Conservation (phyloP, 805 yeast species). For the Ogataea saltuana region DNA sequence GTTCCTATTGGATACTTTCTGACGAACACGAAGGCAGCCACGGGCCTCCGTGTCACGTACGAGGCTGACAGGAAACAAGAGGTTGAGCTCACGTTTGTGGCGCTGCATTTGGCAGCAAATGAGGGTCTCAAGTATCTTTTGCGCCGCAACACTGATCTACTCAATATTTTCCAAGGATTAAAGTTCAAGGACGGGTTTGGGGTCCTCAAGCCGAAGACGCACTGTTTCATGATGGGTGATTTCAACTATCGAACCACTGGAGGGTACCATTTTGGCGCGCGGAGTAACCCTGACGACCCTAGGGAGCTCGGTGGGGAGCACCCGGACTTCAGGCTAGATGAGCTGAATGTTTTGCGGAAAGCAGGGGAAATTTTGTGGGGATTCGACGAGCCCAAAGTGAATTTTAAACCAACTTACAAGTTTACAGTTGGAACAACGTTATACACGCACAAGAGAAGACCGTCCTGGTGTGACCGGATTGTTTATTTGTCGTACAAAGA, state of each 20-base stretch:
- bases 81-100: slow-evolving; percentile 57
- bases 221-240: slow-evolving; percentile 80
- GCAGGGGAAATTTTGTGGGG: slow-evolving; percentile 55
- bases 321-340: slow-evolving; percentile 46
- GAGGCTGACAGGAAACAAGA: slow-evolving; percentile 21
- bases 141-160: slow-evolving; percentile 55
- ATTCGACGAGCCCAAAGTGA: slow-evolving; percentile 63
- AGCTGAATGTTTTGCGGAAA: slow-evolving; percentile 44
- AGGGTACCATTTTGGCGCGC: slow-evolving; percentile 16
- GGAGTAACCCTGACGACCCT: too few relatives aligned
- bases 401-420: slow-evolving; percentile 82
- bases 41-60: slow-evolving; percentile 54
- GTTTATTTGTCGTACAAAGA: slow-evolving; percentile 50
- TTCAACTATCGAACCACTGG: slow-evolving; percentile 68
- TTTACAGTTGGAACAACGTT: slow-evolving; percentile 45
- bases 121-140: slow-evolving; percentile 57
- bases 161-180: slow-evolving; percentile 50
- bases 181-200: slow-evolving; percentile 60
- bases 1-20: slow-evolving; percentile 57
- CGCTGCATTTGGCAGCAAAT: slow-evolving; percentile 74
- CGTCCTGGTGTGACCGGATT: slow-evolving; percentile 92
- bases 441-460: slow-evolving; percentile 60
- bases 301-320: too few relatives aligned
- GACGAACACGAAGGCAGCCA: slow-evolving; percentile 76
- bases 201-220: slow-evolving; percentile 51